Conservation (phyloP, 2,329 filamentous ascomycete genomes). For the Trichoderma sp. region DNA sequence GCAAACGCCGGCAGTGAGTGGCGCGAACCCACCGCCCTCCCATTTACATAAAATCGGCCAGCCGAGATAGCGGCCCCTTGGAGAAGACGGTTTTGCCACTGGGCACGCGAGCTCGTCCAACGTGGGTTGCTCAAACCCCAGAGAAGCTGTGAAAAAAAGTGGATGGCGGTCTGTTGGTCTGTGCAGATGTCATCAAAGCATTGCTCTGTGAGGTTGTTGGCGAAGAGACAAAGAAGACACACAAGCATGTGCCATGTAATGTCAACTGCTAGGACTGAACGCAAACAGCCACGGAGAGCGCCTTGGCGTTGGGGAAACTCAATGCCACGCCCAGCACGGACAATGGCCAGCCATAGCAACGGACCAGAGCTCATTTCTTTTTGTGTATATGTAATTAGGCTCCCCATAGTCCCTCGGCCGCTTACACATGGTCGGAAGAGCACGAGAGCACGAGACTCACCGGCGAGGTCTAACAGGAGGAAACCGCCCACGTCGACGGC, state of each 20-base stretch:
- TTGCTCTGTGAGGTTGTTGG: not conserved
- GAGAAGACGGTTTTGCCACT: not conserved
- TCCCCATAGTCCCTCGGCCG: not conserved
- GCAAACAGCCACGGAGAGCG: not conserved
- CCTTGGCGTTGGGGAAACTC: not conserved
- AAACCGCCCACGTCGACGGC: not conserved
- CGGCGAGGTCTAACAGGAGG: conserved; percentile 22
- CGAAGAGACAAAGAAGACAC: not conserved
- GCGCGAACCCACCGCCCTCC: not conserved
- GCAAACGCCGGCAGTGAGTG: not conserved
- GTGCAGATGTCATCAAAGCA: not conserved
- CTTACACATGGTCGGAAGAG: not conserved
- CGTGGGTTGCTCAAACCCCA: conserved; percentile 10
- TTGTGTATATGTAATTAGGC: no score
- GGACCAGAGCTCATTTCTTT: no score
- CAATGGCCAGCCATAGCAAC: not conserved
- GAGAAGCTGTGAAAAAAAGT: not conserved
- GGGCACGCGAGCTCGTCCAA: conserved; percentile 22
- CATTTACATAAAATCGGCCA: not conserved
- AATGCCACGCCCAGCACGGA: not conserved
- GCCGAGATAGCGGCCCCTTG: not conserved
- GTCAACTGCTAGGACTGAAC: not conserved
- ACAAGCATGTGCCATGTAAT: not conserved
- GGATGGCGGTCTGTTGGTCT: not conserved
- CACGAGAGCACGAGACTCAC: conserved; percentile 22